Percentiles rank a stretch among this genome's conserved stretches.
phyloP scores from a whole-genome alignment of 2,329 filamentous ascomycete genomes.

The Ophiostoma sp. region DNA sequence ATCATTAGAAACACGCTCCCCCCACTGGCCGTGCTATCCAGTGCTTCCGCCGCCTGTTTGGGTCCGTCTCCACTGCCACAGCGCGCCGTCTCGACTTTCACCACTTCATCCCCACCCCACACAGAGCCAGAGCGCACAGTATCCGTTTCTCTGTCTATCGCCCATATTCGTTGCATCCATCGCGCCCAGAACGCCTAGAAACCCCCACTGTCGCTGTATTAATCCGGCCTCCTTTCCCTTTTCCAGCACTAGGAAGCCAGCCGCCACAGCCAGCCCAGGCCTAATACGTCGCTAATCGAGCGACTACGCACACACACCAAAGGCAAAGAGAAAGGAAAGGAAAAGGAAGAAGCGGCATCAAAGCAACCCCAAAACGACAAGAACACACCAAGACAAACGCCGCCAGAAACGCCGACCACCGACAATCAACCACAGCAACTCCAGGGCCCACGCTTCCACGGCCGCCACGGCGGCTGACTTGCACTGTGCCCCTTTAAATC shows the following conservation, averaged over 20 bases:
- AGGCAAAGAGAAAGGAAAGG: neutral
- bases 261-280: conserved; percentile 2
- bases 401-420: conserved; percentile 7
- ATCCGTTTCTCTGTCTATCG: neutral
- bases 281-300: conserved; percentile 14
- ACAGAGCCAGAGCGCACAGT: neutral
- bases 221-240: neutral
- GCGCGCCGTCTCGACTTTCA: conserved; percentile 9
- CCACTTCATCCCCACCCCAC: conserved; percentile 13
- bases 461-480: conserved; percentile 22
- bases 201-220: neutral
- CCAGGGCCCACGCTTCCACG: conserved; percentile 18
- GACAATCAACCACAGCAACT: neutral
- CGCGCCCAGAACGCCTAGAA: neutral
- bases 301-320: neutral
- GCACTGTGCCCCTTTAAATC: neutral
- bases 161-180: conserved; percentile 3
- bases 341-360: no score
- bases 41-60: conserved; percentile 20
- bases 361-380: neutral
- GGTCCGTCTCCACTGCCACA: conserved; percentile 16
- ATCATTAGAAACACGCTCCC: conserved; percentile 17
- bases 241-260: neutral
- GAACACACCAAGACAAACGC: neutral
- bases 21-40: conserved; percentile 18